Base-by-base conservation (phyloP, 2,329 filamentous ascomycete species). In the Colletotrichum viniferum region DNA sequence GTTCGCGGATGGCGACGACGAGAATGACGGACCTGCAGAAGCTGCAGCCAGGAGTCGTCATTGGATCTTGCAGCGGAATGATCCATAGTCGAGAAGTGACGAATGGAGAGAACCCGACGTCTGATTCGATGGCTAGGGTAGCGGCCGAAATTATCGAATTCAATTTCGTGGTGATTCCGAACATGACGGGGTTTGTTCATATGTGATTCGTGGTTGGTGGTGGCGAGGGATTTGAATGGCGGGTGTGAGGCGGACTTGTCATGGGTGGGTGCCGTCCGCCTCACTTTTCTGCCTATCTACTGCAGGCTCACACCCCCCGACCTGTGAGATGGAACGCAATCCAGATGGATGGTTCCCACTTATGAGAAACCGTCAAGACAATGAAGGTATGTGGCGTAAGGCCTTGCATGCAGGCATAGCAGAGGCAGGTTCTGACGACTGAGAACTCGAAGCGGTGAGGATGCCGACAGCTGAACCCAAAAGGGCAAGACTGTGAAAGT, bases 241-340 rank as follows among this genome's bases (percentile, higher is more conserved):
- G 62, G 64, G 52, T 21, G 61, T 75, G 76, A 75, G 76, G 74
- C 76, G 72, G 34, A 62, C 76, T 60, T 68, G 69, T 61, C 63
- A 64, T 61, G 74, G 74, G 60, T 66, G 68, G 65, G 52, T 55
- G 71, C 62, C 74, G 76, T 77, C 56, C 74, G 76, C 76, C 76
- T 77, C 76, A 77, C 71, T 77, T 77, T 76, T 52, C 36, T 62
- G 65, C 48, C 52, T 62, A 71, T 75, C 75, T 74, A 68, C 75
- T 77, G 76, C 76, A 77, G 16, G 66, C 70, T 72, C 65, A 68
- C 67, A 55, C 63, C 58, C 62, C 71, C 64, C 73, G 24, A 73
- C 56, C 38, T 69, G 43, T 55, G 36, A 64, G 64, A 58, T 73
- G 70, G 69, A 76, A 76, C 48, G 55, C 36, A 55, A 34, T 38